Evolutionary conservation across 2,329 filamentous ascomycete genomes (phyloP).

Genomic region (Penicillium sp.): DNA sequence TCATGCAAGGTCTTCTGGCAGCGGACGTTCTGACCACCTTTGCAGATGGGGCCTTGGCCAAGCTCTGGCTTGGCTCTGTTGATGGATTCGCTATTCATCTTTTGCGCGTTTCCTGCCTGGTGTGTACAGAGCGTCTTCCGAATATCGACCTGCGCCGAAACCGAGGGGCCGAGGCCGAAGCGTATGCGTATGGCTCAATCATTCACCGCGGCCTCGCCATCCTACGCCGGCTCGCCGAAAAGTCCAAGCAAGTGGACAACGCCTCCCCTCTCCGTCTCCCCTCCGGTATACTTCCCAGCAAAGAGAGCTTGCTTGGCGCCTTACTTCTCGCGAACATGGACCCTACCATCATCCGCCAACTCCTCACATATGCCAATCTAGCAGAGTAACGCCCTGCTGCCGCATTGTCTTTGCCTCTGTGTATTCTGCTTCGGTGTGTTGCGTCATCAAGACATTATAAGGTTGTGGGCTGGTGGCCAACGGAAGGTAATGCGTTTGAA

Average conservation of each 20-base stretch:
- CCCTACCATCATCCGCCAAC: slow-evolving; percentile 64
- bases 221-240: slow-evolving; percentile 69
- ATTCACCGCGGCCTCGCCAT: slow-evolving; percentile 69
- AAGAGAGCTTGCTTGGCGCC: slow-evolving; percentile 67
- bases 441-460: neutral
- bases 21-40: slow-evolving; percentile 84
- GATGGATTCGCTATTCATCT: slow-evolving; percentile 84
- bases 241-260: slow-evolving; percentile 60
- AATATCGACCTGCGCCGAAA: slow-evolving; percentile 39
- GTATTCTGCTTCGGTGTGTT: neutral
- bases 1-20: slow-evolving; percentile 89
- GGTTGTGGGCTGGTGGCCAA: neutral
- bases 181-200: slow-evolving; percentile 54
- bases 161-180: slow-evolving; percentile 44
- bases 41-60: slow-evolving; percentile 71
- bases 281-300: slow-evolving; percentile 64
- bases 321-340: slow-evolving; percentile 68
- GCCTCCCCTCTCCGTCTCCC: slow-evolving; percentile 55
- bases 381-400: slow-evolving; percentile 41
- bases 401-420: neutral
- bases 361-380: slow-evolving; percentile 65
- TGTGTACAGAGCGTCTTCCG: slow-evolving; percentile 65
- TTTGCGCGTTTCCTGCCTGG: slow-evolving; percentile 70
- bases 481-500: neutral
- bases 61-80: slow-evolving; percentile 77